phyloP scores from a whole-genome alignment of 495 filamentous ascomycete species.

The Trichocladium uniseriatum region DNA sequence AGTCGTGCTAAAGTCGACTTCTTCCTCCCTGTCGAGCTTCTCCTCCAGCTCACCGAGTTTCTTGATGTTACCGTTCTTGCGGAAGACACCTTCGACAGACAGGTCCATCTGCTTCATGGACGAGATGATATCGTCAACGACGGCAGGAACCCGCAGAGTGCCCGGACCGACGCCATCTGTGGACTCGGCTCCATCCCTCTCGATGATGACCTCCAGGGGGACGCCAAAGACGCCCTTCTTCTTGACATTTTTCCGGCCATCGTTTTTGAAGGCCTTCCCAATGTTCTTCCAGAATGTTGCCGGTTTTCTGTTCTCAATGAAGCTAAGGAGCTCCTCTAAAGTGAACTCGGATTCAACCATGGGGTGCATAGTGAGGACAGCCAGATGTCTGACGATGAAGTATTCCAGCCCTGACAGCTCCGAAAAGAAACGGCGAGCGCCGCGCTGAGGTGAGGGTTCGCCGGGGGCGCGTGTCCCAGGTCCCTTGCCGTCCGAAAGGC shows the following conservation, averaged over 20 bases:
- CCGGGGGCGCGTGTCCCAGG: conserved; percentile 34
- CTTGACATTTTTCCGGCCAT: conserved; percentile 66
- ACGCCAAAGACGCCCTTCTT: conserved; percentile 95
- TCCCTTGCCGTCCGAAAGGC: conserved; percentile 57
- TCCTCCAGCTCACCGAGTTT: conserved; percentile 77
- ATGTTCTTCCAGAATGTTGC: conserved; percentile 93
- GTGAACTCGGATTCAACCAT: conserved; percentile 83
- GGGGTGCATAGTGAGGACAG: conserved; percentile 91
- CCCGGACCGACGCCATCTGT: conserved; percentile 93
- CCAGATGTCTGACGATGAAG: conserved; percentile 92
- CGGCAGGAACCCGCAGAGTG: conserved; percentile 72
- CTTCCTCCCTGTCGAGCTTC: conserved; percentile 69
- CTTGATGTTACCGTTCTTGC: conserved; percentile 97
- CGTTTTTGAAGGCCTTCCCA: conserved; percentile 87
- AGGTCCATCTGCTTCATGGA: conserved; percentile 99
- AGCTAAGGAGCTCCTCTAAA: conserved; percentile 84
- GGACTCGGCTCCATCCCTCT: conserved; percentile 89
- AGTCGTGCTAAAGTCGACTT: conserved; percentile 73
- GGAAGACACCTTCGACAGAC: conserved; percentile 96
- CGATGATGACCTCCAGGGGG: conserved; percentile 71
- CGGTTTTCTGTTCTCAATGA: conserved; percentile 88
- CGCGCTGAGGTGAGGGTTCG: conserved; percentile 41
- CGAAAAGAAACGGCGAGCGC: conserved; percentile 79
- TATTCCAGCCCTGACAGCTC: conserved; percentile 93
- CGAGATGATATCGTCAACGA: conserved; percentile 85